Evolutionary conservation across 257 asterid genomes (phyloP), one percentile per base, ranked within the genome.

Genomic region (Gardenia jasminoides): DNA sequence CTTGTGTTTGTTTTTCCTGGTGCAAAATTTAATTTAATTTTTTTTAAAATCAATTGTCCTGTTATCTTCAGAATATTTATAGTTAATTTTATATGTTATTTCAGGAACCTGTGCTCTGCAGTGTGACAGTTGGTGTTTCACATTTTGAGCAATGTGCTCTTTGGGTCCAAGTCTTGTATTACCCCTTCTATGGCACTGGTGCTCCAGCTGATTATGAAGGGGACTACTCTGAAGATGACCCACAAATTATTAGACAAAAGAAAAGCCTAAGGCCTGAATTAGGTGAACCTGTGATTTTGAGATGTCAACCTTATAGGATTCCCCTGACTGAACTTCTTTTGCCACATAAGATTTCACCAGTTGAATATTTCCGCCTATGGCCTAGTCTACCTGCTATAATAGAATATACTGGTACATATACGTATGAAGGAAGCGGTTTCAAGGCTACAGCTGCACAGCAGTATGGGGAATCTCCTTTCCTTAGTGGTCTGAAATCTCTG

Each of bases 381-480:
- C 97, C 98, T 69, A 92, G 98, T 85, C 87, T 93, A 74, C 98
- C 98, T 67, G 97, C 96, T 77, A 88, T 93, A 83, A 91, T 88
- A 79, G 98, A 93, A 88, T 93, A 89, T 76, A 91, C 96, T 0
- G 98, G 97, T 75, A 89, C 94, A 41, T 91, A 93, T 77, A 86
- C 90, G 28, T 93, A 93, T 31, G 98, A 93, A 90, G 98, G 98
- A 79, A 93, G 98, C 85, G 98, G 98, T 13, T 92, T 93, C 86
- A 93, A 87, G 88, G 98, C 97, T 68, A 93, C 97, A 67, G 98
- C 98, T 67, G 97, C 98, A 12, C 98, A 93, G 83, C 98, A 93
- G 83, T 93, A 91, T 75, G 98, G 98, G 86, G 94, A 91, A 79
- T 93, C 98, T 78, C 97, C 98, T 70, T 93, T 93, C 72, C 92